A percentile compares a stretch with the other conserved stretches of the same genome.
phyloP scores from a whole-genome alignment of 2,329 filamentous ascomycete genomes.

The Metarhizium rileyi region DNA sequence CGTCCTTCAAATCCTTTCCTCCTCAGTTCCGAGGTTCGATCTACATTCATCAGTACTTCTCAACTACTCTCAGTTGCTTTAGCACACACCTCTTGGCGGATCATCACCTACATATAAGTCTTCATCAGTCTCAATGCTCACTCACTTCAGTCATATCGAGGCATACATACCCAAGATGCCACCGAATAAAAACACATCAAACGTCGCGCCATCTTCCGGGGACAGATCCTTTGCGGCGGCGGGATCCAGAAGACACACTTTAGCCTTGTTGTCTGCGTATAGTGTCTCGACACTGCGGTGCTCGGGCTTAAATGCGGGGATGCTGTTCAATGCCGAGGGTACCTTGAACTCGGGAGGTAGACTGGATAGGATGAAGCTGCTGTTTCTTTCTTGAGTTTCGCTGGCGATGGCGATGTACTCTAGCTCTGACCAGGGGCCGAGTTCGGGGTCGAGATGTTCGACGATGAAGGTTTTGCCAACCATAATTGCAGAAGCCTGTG shows the following conservation, averaged over 20 bases:
- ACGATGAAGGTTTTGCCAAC: slow-evolving; percentile 73
- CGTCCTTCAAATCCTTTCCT: slow-evolving; percentile 88
- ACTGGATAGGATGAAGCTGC: slow-evolving; percentile 73
- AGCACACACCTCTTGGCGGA: slow-evolving; percentile 70
- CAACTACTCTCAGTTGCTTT: not conserved
- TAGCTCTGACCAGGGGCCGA: slow-evolving; percentile 87
- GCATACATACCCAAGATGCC: slow-evolving; percentile 71
- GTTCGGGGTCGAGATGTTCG: slow-evolving; percentile 90
- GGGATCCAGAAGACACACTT: slow-evolving; percentile 85
- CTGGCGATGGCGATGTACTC: slow-evolving; percentile 83
- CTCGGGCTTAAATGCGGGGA: slow-evolving; percentile 60
- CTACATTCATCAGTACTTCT: slow-evolving; percentile 32
- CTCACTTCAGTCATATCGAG: not conserved
- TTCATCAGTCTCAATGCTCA: not conserved
- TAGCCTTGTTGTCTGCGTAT: slow-evolving; percentile 60
- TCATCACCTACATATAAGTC: slow-evolving; percentile 66
- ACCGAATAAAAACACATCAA: slow-evolving; percentile 91
- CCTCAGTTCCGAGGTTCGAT: slow-evolving; percentile 89
- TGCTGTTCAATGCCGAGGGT: slow-evolving; percentile 43
- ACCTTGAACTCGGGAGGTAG: slow-evolving; percentile 62
- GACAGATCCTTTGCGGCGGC: slow-evolving; percentile 69
- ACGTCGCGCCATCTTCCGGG: slow-evolving; percentile 71
- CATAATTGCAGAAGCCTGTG: slow-evolving; percentile 24
- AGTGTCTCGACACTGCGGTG: slow-evolving; percentile 72
- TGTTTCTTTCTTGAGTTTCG: slow-evolving; percentile 60